phyloP scores from a whole-genome alignment of 768 basidiomycete species.

The Suillus bovinus region DNA sequence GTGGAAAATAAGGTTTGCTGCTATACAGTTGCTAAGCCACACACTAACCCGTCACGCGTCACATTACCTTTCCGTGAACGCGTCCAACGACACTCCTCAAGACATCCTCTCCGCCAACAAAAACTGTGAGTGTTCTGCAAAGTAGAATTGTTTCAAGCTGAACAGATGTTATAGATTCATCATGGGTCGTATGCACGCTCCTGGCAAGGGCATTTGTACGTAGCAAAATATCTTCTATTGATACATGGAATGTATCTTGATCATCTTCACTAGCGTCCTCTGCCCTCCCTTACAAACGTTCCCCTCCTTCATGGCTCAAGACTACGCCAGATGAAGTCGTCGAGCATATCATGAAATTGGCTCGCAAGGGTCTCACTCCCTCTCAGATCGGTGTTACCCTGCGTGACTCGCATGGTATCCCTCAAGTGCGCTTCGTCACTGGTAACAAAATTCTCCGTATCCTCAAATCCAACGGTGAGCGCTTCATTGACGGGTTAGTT shows the following conservation, averaged over 20 bases:
- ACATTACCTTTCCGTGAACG: conserved; percentile 22
- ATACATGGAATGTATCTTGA: neutral
- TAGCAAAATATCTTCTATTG: conserved; percentile 25
- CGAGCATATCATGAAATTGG: conserved; percentile 96
- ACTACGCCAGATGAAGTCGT: conserved; percentile 92
- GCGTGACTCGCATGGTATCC: conserved; percentile 96
- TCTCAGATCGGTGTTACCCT: conserved; percentile 98
- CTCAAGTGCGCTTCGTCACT: conserved; percentile 97
- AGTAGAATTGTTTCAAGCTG: conserved; percentile 17
- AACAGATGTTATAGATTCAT: conserved; percentile 34
- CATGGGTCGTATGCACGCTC: conserved; percentile 99
- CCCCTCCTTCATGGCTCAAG: conserved; percentile 96
- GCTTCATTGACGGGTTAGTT: conserved; percentile 3
- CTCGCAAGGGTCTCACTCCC: conserved; percentile 95
- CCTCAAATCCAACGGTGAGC: conserved; percentile 89
- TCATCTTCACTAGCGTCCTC: conserved; percentile 64
- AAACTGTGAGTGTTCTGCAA: conserved; percentile 36
- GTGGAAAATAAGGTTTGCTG: conserved; percentile 54
- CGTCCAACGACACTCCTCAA: conserved; percentile 43
- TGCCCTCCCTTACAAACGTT: conserved; percentile 94
- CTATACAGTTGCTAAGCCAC: conserved; percentile 62
- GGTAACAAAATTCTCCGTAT: conserved; percentile 99
- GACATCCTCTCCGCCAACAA: conserved; percentile 33
- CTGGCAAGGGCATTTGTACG: conserved; percentile 99
- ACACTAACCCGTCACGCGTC: conserved; percentile 31